phyloP scores from a whole-genome alignment of 1,139 yeast species.

The Taphrina pruni region DNA sequence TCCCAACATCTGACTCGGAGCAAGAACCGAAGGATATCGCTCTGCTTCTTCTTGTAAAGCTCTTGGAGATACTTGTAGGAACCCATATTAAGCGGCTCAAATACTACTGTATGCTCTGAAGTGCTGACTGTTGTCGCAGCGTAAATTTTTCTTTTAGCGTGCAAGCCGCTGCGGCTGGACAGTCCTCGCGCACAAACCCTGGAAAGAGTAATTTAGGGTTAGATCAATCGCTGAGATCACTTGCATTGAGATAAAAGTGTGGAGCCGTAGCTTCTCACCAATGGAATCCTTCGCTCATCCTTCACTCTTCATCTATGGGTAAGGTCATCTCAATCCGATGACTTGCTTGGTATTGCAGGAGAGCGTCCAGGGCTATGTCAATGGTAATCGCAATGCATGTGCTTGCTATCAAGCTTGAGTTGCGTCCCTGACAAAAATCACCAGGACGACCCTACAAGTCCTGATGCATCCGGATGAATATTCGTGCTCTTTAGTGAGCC shows the following conservation, averaged over 20 bases:
- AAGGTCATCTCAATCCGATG: no score
- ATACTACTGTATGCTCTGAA: constrained; percentile 32
- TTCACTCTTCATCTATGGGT: no score
- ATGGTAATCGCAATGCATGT: no score
- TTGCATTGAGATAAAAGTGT: not conserved
- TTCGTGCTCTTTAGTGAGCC: no score
- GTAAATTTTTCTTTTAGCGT: constrained; percentile 3
- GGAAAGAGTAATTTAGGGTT: not conserved
- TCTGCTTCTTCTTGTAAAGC: constrained; percentile 99
- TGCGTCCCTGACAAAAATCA: no score
- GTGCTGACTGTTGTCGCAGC: not conserved
- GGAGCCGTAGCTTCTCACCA: not conserved
- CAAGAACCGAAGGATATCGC: constrained; percentile 84
- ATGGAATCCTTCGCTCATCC: no score
- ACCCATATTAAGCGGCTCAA: constrained; percentile 60
- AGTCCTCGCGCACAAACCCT: constrained; percentile 14
- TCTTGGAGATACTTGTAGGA: constrained; percentile 98
- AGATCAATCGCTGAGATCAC: not conserved
- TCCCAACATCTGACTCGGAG: constrained; percentile 99
- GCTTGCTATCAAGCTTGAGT: no score
- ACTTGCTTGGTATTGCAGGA: no score
- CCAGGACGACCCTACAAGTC: no score
- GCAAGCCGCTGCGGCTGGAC: constrained; percentile 11
- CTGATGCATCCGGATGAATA: no score
- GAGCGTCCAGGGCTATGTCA: no score